Conservation (phyloP, 345 rosid species). For the Camelina hispida region DNA sequence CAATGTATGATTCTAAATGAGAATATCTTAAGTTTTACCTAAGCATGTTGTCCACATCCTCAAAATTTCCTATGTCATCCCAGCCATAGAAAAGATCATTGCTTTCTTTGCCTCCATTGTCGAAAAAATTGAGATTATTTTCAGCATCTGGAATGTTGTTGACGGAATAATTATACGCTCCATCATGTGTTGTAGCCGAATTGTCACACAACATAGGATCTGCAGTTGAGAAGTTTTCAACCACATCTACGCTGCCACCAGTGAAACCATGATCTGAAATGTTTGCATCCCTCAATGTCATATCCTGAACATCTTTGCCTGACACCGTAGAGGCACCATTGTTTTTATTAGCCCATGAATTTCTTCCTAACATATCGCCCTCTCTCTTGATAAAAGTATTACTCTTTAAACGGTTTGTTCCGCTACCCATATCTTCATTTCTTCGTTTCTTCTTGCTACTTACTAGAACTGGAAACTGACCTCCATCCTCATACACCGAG, state of each 20-base stretch:
- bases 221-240: slow-evolving; percentile 46
- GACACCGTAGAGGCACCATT: slow-evolving; percentile 49
- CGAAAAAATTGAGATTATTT: slow-evolving; percentile 61
- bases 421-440: slow-evolving; percentile 50
- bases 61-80: slow-evolving; percentile 88
- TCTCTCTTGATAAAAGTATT: slow-evolving; percentile 43
- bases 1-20: slow-evolving; percentile 7
- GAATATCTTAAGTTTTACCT: slow-evolving; percentile 52
- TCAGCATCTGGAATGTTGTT: slow-evolving; percentile 56
- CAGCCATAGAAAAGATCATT: slow-evolving; percentile 75
- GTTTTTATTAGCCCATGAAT: slow-evolving; percentile 55
- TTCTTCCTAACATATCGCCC: slow-evolving; percentile 59
- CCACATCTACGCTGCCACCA: slow-evolving; percentile 41
- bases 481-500: slow-evolving; percentile 45
- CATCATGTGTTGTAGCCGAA: slow-evolving; percentile 47
- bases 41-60: slow-evolving; percentile 91
- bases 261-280: slow-evolving; percentile 52
- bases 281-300: slow-evolving; percentile 51
- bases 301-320: slow-evolving; percentile 50
- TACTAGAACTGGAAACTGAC: slow-evolving; percentile 48
- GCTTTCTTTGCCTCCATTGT: slow-evolving; percentile 64
- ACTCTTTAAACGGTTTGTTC: slow-evolving; percentile 33
- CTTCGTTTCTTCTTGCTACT: slow-evolving; percentile 54
- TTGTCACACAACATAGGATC: slow-evolving; percentile 55
- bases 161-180: slow-evolving; percentile 54